Percentiles rank a stretch among this genome's conserved stretches.
phyloP scores from a whole-genome alignment of 2,329 filamentous ascomycete species.

The Claviceps sp. region DNA sequence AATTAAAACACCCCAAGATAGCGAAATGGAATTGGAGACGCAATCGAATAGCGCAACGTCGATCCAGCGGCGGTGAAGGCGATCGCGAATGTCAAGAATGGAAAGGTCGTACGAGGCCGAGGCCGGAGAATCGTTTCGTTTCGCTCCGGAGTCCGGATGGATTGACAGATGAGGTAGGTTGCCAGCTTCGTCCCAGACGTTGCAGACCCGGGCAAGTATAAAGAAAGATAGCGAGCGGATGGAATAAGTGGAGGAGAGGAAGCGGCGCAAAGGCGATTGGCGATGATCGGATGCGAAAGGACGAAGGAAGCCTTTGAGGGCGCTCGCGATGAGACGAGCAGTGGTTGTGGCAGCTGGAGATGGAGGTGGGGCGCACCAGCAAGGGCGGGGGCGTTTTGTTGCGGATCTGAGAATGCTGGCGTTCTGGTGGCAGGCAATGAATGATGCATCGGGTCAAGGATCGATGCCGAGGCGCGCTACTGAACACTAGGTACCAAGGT shows the following conservation, averaged over 20 bases:
- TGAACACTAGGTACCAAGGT: too few relatives aligned
- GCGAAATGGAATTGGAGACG: background rate
- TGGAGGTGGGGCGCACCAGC: background rate
- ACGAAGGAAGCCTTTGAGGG: background rate
- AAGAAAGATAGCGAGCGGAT: background rate
- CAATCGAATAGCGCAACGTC: too few relatives aligned
- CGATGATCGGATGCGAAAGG: background rate
- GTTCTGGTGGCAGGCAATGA: background rate
- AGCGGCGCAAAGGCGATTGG: background rate
- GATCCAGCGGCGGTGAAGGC: too few relatives aligned
- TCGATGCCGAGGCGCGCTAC: too few relatives aligned
- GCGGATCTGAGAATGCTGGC: background rate
- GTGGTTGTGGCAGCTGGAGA: slow-evolving; percentile 3
- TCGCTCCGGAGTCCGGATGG: background rate
- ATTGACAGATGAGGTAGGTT: background rate
- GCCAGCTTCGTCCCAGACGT: slow-evolving; percentile 4
- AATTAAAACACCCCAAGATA: background rate
- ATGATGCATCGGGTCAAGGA: too few relatives aligned
- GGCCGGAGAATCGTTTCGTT: slow-evolving; percentile 1
- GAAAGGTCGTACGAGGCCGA: background rate
- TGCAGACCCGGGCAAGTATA: background rate
- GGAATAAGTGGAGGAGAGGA: background rate
- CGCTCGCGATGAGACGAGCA: background rate
- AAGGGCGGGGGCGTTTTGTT: background rate
- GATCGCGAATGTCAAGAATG: background rate